Conservation (phyloP, 768 basidiomycete species). For the Collybia sordida region DNA sequence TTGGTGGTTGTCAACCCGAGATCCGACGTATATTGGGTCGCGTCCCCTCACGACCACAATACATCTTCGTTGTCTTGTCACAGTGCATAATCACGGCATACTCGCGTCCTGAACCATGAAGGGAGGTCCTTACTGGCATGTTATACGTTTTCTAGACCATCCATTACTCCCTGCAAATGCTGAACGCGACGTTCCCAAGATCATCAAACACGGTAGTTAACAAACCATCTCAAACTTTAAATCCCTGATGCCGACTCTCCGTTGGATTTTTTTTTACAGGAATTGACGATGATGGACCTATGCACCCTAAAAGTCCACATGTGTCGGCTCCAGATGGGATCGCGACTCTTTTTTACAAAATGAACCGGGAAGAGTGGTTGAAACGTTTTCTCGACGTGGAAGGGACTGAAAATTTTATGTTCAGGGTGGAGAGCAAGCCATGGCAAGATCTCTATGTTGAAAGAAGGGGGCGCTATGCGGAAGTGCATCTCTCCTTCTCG, state of each 20-base stretch:
- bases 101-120: neutral
- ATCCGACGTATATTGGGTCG: too few relatives aligned
- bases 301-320: conserved; percentile 19
- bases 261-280: conserved; percentile 4
- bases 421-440: conserved; percentile 1
- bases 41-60: too few relatives aligned
- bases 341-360: conserved; percentile 17
- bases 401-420: conserved; percentile 15
- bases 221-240: too few relatives aligned
- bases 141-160: conserved; percentile 16
- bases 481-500: neutral
- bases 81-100: too few relatives aligned
- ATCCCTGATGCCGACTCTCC: too few relatives aligned
- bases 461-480: neutral
- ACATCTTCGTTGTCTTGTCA: too few relatives aligned
- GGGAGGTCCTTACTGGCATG: too few relatives aligned
- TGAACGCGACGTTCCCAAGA: conserved; percentile 21
- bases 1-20: too few relatives aligned
- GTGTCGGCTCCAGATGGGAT: conserved; percentile 19
- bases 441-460: conserved; percentile 2
- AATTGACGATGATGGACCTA: conserved; percentile 23
- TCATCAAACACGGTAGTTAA: conserved; percentile 16
- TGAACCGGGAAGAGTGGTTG: conserved; percentile 17
- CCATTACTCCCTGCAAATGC: conserved; percentile 18
- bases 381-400: conserved; percentile 19